phyloP scores from a whole-genome alignment of 1,139 yeast species.

The Taphrina pruni region DNA sequence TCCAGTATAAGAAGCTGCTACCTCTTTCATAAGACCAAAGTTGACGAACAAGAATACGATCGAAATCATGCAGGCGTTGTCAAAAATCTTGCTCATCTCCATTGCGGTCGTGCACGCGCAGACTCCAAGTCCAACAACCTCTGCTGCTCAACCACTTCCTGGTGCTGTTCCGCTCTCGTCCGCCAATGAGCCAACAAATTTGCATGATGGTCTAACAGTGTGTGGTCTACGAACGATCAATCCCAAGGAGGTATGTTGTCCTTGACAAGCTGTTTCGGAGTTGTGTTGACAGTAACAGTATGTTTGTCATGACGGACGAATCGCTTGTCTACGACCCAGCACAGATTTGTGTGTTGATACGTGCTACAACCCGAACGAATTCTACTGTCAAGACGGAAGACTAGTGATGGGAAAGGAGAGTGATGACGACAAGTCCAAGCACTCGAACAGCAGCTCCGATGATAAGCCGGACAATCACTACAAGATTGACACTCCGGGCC shows the following conservation, averaged over 20 bases:
- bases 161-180: neutral
- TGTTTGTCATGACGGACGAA: neutral
- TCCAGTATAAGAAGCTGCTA: neutral
- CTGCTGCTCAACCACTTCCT: constrained; percentile 7
- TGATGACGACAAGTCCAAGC: neutral
- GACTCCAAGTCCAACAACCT: neutral
- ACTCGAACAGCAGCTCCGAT: neutral
- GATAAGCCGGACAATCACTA: constrained; percentile 1
- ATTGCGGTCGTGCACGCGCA: neutral
- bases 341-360: neutral
- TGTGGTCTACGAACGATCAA: neutral
- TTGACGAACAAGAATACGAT: neutral
- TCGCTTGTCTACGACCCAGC: constrained; percentile 1
- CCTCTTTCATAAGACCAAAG: no score
- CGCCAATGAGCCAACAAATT: neutral
- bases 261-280: neutral
- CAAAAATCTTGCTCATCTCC: neutral
- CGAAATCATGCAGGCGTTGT: neutral
- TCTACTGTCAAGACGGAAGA: neutral
- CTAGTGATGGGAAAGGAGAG: neutral
- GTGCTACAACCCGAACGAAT: constrained; percentile 4
- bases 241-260: neutral
- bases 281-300: neutral
- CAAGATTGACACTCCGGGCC: constrained; percentile 6
- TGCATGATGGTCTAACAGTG: neutral